phyloP scores from a whole-genome alignment of 495 filamentous ascomycete genomes.

The Apiosordaria backusii region DNA sequence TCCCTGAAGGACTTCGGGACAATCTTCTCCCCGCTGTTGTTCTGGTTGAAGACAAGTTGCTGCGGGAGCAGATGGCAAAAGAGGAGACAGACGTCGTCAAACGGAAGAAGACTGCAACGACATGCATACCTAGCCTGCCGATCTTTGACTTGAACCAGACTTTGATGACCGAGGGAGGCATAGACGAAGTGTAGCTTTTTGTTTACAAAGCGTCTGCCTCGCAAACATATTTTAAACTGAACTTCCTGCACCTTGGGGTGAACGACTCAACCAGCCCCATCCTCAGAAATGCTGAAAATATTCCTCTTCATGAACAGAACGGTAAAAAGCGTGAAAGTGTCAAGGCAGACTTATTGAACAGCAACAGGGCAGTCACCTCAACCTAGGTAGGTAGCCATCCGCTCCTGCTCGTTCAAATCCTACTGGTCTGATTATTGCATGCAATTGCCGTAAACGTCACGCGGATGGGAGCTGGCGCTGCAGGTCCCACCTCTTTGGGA shows the following conservation, averaged over 20 bases:
- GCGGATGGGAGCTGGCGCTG: not conserved
- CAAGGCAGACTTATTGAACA: too few species aligned
- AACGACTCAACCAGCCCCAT: too few species aligned
- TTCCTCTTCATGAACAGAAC: too few species aligned
- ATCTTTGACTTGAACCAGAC: not conserved
- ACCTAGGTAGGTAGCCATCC: too few species aligned
- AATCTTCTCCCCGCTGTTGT: not conserved
- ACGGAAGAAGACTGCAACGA: not conserved
- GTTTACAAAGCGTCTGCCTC: too few species aligned
- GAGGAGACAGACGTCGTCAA: not conserved
- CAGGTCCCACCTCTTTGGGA: not conserved
- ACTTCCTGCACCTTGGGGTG: too few species aligned
- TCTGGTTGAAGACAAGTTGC: constrained; percentile 2
- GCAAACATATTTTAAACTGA: too few species aligned
- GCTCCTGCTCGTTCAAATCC: not conserved
- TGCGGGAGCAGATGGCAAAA: constrained; percentile 12
- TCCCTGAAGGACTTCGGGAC: not conserved
- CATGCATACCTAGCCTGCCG: not conserved
- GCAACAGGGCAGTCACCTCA: too few species aligned
- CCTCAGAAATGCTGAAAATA: too few species aligned
- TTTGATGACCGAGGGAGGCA: not conserved
- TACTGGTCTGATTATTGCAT: not conserved
- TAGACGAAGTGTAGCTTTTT: too few species aligned
- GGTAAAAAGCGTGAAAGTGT: too few species aligned
- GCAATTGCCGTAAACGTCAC: not conserved